Percentiles rank a stretch among this genome's conserved stretches.
phyloP scores from a whole-genome alignment of 345 rosid species.

The Viola odorata region DNA sequence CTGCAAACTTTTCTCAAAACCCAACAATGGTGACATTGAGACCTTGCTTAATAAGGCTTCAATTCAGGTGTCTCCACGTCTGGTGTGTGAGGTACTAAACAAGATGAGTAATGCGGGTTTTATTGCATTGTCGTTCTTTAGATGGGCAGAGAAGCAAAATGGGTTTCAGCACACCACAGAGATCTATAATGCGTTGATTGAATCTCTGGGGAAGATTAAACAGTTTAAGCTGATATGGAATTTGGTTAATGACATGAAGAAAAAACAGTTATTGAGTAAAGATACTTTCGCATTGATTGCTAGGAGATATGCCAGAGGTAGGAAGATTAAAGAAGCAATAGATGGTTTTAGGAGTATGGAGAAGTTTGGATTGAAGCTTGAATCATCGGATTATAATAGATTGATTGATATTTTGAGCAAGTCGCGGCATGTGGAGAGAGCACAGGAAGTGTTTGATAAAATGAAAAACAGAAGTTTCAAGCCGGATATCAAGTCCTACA shows the following conservation, averaged over 20 bases:
- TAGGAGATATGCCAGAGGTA: constrained; percentile 66
- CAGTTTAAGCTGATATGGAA: constrained; percentile 65
- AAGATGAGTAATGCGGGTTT: constrained; percentile 72
- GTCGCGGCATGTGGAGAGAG: constrained; percentile 61
- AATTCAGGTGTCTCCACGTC: constrained; percentile 39
- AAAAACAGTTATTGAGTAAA: constrained; percentile 45
- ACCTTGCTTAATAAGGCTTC: constrained; percentile 40
- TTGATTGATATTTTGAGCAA: constrained; percentile 58
- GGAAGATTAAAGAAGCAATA: constrained; percentile 67
- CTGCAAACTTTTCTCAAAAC: constrained; percentile 40
- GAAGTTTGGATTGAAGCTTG: constrained; percentile 55
- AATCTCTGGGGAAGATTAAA: constrained; percentile 75
- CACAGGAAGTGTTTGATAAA: constrained; percentile 81
- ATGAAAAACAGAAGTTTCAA: constrained; percentile 58
- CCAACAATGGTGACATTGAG: constrained; percentile 23
- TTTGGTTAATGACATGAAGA: constrained; percentile 63
- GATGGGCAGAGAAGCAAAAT: constrained; percentile 70
- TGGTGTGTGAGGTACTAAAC: constrained; percentile 54
- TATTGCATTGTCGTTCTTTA: constrained; percentile 63
- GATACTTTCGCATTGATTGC: constrained; percentile 70
- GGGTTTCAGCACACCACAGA: constrained; percentile 50
- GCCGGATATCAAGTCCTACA: constrained; percentile 63
- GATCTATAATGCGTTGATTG: constrained; percentile 68
- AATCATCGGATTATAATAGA: constrained; percentile 54
- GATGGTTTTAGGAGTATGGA: constrained; percentile 68